Conservation (phyloP, 2,329 filamentous ascomycete species). For the Zymoseptoria brevis region DNA sequence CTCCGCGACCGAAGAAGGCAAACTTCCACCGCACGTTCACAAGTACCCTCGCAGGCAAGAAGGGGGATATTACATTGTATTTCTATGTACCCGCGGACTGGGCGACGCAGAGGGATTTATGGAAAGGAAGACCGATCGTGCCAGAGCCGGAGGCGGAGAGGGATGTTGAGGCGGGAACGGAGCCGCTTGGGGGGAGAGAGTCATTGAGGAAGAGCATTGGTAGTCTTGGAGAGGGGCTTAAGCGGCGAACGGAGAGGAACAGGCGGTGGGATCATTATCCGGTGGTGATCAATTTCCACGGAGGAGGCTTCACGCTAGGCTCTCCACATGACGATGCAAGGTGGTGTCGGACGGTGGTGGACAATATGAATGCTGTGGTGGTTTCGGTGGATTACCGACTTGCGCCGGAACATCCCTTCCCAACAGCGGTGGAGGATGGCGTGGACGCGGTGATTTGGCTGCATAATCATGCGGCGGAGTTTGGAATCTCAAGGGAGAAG, state of each 20-base stretch:
- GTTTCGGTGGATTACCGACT: constrained; percentile 55
- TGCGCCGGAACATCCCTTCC: constrained; percentile 55
- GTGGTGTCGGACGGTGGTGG: constrained; percentile 50
- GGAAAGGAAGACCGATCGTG: constrained; percentile 9
- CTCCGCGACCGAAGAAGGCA: constrained; percentile 53
- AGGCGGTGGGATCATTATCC: constrained; percentile 41
- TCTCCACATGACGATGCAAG: constrained; percentile 52
- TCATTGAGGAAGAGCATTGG: constrained; percentile 20
- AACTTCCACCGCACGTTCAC: constrained; percentile 51
- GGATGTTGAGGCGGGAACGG: constrained; percentile 6
- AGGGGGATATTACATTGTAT: constrained; percentile 45
- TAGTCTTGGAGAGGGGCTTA: constrained; percentile 16
- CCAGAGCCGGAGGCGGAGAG: constrained; percentile 10
- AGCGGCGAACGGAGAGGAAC: constrained; percentile 26
- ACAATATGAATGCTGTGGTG: constrained; percentile 50
- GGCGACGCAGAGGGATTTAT: constrained; percentile 34
- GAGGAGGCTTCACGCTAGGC: constrained; percentile 56
- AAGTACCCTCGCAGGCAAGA: constrained; percentile 39
- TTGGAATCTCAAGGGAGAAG: constrained; percentile 50
- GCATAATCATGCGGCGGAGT: constrained; percentile 46
- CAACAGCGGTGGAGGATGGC: constrained; percentile 56
- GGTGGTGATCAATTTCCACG: constrained; percentile 56
- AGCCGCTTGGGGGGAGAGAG: constrained; percentile 7
- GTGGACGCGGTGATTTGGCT: constrained; percentile 55
- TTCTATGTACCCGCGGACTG: constrained; percentile 54